Conservation (phyloP, 2,329 filamentous ascomycete genomes). For the Penicillium sclerotiorum region DNA sequence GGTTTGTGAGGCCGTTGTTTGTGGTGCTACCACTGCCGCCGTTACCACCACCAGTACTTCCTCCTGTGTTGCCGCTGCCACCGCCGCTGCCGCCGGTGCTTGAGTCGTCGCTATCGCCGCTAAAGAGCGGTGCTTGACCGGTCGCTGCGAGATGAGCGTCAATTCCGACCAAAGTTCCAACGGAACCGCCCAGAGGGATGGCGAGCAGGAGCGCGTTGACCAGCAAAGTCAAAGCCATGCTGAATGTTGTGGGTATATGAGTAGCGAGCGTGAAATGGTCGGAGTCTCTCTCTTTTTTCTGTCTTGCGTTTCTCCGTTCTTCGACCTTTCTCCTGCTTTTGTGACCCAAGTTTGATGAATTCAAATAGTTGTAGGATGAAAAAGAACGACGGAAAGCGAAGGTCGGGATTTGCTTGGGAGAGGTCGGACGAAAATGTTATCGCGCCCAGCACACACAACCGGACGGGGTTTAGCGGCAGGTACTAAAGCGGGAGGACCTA, state of each 20-base stretch:
- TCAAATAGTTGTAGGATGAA: too few species aligned
- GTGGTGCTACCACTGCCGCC: slow-evolving; percentile 7
- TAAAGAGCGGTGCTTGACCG: slow-evolving; percentile 52
- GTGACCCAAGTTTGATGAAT: too few species aligned
- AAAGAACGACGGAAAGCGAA: neutral
- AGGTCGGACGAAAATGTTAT: neutral
- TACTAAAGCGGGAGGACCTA: slow-evolving; percentile 6
- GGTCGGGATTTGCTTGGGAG: neutral
- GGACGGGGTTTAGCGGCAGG: slow-evolving; percentile 16
- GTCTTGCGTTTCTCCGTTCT: too few species aligned
- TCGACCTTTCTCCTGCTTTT: too few species aligned
- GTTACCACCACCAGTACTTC: slow-evolving; percentile 17
- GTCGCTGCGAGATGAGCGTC: slow-evolving; percentile 48
- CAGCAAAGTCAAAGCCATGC: slow-evolving; percentile 37
- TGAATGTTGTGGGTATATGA: neutral
- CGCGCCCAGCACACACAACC: too few species aligned
- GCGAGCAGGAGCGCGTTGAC: slow-evolving; percentile 55
- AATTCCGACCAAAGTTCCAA: slow-evolving; percentile 55
- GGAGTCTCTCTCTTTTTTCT: too few species aligned
- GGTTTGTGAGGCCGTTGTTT: slow-evolving; percentile 41
- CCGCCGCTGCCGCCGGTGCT: slow-evolving; percentile 8
- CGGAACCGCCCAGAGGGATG: slow-evolving; percentile 53
- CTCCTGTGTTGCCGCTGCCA: slow-evolving; percentile 18
- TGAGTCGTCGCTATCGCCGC: slow-evolving; percentile 24
- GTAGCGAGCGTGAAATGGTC: neutral